Evolutionary conservation across 352 stramenopile species (phyloP).

Genomic region (Saprolegnia parasitica): DNA sequence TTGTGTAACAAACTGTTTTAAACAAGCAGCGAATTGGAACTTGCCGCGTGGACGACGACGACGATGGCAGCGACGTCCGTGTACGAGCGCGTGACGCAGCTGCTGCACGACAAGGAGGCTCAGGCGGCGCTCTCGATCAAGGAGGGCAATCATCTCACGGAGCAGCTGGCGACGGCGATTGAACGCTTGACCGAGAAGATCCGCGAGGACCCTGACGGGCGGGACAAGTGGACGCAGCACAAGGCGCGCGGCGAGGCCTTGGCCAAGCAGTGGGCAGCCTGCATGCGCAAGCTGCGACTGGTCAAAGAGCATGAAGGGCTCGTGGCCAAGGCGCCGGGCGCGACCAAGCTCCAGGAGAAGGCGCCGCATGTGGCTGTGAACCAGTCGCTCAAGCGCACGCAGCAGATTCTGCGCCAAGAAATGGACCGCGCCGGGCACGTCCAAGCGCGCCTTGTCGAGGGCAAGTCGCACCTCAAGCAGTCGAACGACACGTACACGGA

Average conservation of each 20-base stretch:
- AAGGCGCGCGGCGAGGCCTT: conserved; percentile 18
- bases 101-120: conserved; percentile 8
- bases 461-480: conserved; percentile 15
- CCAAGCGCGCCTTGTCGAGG: conserved; percentile 18
- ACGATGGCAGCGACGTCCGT: background rate
- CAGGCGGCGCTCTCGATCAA: background rate
- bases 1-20: background rate
- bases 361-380: conserved; percentile 26
- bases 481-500: conserved; percentile 24
- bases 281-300: conserved; percentile 10
- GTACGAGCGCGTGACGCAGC: conserved; percentile 8
- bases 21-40: background rate
- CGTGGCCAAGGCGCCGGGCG: background rate
- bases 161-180: conserved; percentile 1
- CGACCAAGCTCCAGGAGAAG: conserved; percentile 2
- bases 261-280: conserved; percentile 13
- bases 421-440: conserved; percentile 5
- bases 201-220: conserved; percentile 18
- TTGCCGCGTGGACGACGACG: background rate
- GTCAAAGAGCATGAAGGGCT: conserved; percentile 11
- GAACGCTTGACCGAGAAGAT: conserved; percentile 15
- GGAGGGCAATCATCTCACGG: conserved; percentile 2
- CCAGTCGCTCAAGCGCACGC: conserved; percentile 20
- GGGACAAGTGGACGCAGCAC: conserved; percentile 8
- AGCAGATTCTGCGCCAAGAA: conserved; percentile 5